Conservation (phyloP, 345 rosid species). For the Eucalyptus leucophloia region DNA sequence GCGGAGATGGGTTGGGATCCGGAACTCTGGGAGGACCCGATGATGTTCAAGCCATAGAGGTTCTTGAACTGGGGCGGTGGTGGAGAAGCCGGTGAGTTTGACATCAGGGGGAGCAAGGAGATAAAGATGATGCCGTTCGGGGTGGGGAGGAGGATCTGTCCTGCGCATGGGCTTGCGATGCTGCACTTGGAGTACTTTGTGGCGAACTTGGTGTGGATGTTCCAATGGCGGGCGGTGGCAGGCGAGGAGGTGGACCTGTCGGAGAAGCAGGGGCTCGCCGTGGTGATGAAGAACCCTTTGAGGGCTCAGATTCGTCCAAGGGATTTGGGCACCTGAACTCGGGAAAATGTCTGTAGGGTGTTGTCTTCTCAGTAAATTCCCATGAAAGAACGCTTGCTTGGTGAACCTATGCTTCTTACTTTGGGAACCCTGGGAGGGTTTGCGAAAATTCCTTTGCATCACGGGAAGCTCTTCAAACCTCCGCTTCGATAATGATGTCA, state of each 20-base stretch:
- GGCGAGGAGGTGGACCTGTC: neutral
- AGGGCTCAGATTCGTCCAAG: neutral
- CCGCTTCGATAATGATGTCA: no score
- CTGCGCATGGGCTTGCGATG: neutral
- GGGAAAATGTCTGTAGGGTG: neutral
- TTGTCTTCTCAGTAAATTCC: no score
- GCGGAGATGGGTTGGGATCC: neutral
- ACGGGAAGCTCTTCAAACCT: no score
- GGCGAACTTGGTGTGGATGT: neutral
- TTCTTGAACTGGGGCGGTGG: neutral
- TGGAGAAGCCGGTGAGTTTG: neutral
- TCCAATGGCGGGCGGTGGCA: neutral
- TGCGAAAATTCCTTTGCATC: neutral
- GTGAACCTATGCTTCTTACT: neutral
- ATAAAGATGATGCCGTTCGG: neutral
- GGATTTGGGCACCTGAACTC: neutral
- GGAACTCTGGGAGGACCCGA: slow-evolving; percentile 1
- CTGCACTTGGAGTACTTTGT: neutral
- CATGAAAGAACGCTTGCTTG: neutral
- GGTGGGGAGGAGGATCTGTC: neutral
- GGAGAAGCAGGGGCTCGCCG: neutral
- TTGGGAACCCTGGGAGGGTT: neutral
- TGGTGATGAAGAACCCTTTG: neutral
- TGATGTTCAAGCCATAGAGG: slow-evolving; percentile 1
- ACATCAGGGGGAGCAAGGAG: neutral